Conservation (phyloP, 306 rosid genomes). For the Astragalus glycyphyllos region DNA sequence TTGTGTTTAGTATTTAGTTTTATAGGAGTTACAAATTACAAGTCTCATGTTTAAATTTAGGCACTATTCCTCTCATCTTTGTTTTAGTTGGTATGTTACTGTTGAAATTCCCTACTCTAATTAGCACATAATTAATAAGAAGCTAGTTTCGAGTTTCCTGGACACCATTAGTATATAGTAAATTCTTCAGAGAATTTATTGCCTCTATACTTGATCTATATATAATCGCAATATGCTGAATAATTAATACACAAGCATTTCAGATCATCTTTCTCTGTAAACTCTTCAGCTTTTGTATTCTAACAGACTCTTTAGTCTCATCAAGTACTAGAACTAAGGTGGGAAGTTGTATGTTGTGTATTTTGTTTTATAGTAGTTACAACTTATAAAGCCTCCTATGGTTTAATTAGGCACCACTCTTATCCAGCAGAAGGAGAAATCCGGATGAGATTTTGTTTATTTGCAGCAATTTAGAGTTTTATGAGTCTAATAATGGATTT, state of each 20-base stretch:
- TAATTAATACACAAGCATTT: neutral
- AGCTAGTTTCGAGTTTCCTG: neutral
- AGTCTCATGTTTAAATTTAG: constrained; percentile 17
- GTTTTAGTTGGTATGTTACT: neutral
- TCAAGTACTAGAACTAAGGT: neutral
- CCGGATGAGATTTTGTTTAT: neutral
- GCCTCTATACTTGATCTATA: neutral
- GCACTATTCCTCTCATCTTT: constrained; percentile 2
- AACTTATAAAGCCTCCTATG: neutral
- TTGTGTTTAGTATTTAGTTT: constrained; percentile 4
- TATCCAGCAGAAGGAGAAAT: constrained; percentile 10
- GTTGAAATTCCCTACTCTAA: neutral
- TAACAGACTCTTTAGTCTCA: neutral
- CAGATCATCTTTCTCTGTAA: neutral
- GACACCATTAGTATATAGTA: neutral
- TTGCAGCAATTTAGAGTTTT: neutral
- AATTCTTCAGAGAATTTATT: too few relatives aligned
- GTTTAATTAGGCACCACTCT: neutral
- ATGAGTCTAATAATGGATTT: constrained; percentile 23
- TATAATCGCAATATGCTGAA: neutral
- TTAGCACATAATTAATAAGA: neutral
- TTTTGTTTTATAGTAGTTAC: neutral
- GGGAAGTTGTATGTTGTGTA: neutral
- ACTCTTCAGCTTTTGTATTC: constrained; percentile 3
- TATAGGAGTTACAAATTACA: constrained; percentile 4